Base-by-base conservation (phyloP, 306 rosid genomes). In the Lupinus albus region DNA sequence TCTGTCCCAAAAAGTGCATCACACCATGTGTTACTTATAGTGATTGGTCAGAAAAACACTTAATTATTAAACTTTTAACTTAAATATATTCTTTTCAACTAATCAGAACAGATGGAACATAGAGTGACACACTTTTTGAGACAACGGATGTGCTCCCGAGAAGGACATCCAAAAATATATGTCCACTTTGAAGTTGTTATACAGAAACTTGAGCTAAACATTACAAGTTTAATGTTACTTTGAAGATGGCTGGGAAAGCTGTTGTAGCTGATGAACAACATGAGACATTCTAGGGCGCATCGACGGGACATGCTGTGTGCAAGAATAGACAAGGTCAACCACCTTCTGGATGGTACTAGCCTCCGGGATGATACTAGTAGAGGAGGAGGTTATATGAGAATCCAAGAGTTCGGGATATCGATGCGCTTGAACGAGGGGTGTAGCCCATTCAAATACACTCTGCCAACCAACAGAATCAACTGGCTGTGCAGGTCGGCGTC, bases 231-330 rank as follows among this genome's bases (percentile, higher is more conserved):
- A 54, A 69, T 68, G 74, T 73, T 50, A 86, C 77, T 84, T 89
- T 30, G 52, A 57, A 36, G 85, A 83, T 30, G 87, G 80, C 75
- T 79, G 86, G 4, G 87, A 80, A 61, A 88, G 70, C 78, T 88
- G 97, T 63, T 91, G 97, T 54, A 91, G 73, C 81, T 93, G 99
- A 83, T 88, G 99, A 75, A 93, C 99, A 76, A 93, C 94, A 46
- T 93, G 99, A 13, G 99, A 93, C 99, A 90, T 93, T 80, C 99
- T 76, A 2, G 99, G 99, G 18, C 97, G 96, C 96, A 90, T 93
- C 13, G 96, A 93, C 10, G 99, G 99, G 41, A 90, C 97, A 73
- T 93, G 93, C 70, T 93, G 99, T 0, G 99, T 93, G 85, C 99
- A 93, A 1, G 99, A 89, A 81, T 93, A 93, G 44, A 93, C 99